Evolutionary conservation across 2,329 filamentous ascomycete genomes (phyloP).

Genomic region (Fusarium equiseti): DNA sequence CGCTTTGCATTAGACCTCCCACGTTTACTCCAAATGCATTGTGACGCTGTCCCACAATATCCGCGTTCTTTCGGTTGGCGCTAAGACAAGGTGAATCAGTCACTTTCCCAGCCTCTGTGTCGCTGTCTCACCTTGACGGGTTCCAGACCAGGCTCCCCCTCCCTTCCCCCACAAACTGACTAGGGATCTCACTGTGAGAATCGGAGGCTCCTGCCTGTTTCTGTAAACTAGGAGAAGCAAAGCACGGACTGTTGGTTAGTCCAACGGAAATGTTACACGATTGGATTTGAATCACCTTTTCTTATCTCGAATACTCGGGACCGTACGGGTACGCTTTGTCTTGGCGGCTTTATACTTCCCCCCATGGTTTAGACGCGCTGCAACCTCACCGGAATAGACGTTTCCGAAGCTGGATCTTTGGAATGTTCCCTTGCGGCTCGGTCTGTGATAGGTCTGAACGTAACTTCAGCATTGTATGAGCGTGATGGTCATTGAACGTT

Average conservation of each 20-base stretch:
- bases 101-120: slow-evolving; percentile 8
- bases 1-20: background rate
- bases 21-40: slow-evolving; percentile 12
- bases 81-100: slow-evolving; percentile 5
- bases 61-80: background rate
- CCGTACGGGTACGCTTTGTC: slow-evolving; percentile 3
- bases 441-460: background rate
- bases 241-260: slow-evolving; percentile 3
- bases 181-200: slow-evolving; percentile 17
- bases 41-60: slow-evolving; percentile 26
- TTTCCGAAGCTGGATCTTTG: background rate
- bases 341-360: background rate
- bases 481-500: background rate
- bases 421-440: background rate
- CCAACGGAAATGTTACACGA: background rate
- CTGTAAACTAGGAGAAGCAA: background rate
- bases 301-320: background rate
- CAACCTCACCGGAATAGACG: background rate
- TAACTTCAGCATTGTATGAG: background rate
- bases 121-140: slow-evolving; percentile 1
- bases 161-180: background rate
- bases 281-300: background rate
- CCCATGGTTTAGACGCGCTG: background rate
- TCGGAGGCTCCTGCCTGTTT: slow-evolving; percentile 3
- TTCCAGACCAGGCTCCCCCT: background rate